Evolutionary conservation across 139 green algal genomes (phyloP).

Genomic region (Coccomyxa sp.): DNA sequence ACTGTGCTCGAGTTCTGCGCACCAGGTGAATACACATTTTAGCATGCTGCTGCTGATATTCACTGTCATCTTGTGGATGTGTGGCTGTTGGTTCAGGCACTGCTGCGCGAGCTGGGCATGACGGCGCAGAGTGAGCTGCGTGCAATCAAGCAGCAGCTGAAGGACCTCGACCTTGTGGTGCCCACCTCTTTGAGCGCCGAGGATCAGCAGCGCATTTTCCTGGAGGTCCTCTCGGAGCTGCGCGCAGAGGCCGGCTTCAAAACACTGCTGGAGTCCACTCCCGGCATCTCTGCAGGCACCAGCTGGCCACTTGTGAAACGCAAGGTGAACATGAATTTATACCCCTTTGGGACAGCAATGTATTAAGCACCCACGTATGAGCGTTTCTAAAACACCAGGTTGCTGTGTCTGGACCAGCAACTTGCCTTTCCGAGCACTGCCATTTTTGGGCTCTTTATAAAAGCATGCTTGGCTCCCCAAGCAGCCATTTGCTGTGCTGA

Average conservation of each 20-base stretch:
- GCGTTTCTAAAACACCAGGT: background rate
- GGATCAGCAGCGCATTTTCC: conserved; percentile 5
- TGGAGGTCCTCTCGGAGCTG: conserved; percentile 17
- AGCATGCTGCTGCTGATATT: too few relatives aligned
- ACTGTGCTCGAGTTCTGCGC: too few relatives aligned
- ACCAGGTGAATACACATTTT: too few relatives aligned
- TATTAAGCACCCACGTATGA: background rate
- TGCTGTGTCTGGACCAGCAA: background rate
- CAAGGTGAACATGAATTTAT: background rate
- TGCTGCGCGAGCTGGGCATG: conserved; percentile 20
- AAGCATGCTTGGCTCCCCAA: background rate
- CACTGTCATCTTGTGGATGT: too few relatives aligned
- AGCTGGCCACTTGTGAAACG: conserved; percentile 21
- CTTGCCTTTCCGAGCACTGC: background rate
- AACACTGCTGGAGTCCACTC: conserved; percentile 24
- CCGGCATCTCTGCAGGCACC: conserved; percentile 7
- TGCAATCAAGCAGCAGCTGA: conserved; percentile 9
- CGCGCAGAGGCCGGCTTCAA: background rate
- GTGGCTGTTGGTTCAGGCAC: conserved; percentile 1
- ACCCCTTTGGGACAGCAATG: background rate
- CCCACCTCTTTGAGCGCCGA: conserved; percentile 5
- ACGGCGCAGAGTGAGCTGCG: background rate
- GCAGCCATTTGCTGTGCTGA: too few relatives aligned
- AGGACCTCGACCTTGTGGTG: conserved; percentile 13
- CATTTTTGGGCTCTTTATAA: background rate